Conservation (phyloP, 805 yeast genomes). For the Candida qinlingensis region DNA sequence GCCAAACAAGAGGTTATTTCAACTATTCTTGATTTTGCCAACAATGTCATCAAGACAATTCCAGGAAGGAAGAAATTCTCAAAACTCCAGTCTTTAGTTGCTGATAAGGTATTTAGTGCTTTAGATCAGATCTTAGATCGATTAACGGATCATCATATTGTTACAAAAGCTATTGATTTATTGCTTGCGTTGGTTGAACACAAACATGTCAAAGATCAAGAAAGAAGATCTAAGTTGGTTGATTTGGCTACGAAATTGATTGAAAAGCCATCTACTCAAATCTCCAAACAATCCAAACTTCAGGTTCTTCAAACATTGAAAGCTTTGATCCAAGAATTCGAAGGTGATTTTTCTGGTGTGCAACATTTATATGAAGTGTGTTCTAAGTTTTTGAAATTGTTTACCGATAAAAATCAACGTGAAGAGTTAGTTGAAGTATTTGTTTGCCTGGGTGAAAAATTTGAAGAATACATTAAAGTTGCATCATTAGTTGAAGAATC, state of each 20-base stretch:
- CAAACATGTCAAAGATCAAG: conserved; percentile 50
- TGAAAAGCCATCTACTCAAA: conserved; percentile 48
- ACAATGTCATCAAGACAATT: conserved; percentile 38
- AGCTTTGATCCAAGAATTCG: conserved; percentile 45
- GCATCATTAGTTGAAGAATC: conserved; percentile 54
- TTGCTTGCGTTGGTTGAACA: conserved; percentile 49
- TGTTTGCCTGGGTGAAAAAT: conserved; percentile 49
- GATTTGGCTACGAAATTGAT: conserved; percentile 55
- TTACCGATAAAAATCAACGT: conserved; percentile 59
- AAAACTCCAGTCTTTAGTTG: conserved; percentile 48
- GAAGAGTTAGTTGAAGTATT: conserved; percentile 56
- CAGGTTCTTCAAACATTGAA: conserved; percentile 55
- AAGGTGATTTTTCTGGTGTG: conserved; percentile 48
- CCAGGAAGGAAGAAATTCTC: conserved; percentile 39
- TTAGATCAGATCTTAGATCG: conserved; percentile 45
- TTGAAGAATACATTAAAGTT: conserved; percentile 38
- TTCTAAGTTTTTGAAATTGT: conserved; percentile 53
- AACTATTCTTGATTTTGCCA: conserved; percentile 50
- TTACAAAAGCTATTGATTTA: conserved; percentile 46
- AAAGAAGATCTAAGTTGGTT: conserved; percentile 47
- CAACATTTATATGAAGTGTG: conserved; percentile 42
- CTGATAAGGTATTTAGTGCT: conserved; percentile 47
- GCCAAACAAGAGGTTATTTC: conserved; percentile 65
- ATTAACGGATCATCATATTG: conserved; percentile 36
- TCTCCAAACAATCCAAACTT: conserved; percentile 47